phyloP scores from a whole-genome alignment of 2,329 filamentous ascomycete species.

The Fusarium nelsonii region DNA sequence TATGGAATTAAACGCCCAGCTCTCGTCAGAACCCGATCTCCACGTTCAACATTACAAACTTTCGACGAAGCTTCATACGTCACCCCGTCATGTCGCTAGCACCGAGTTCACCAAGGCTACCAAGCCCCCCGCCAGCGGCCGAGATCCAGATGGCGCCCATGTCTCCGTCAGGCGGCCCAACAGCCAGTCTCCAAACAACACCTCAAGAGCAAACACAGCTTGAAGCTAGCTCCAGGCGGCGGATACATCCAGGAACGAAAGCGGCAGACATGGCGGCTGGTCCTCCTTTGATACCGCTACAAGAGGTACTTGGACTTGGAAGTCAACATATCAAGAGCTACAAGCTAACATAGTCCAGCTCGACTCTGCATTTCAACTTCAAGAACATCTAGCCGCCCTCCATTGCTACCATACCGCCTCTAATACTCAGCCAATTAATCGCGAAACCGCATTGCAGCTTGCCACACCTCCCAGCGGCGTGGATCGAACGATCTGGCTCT shows the following conservation, averaged over 20 bases:
- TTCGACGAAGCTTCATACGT: conserved; percentile 18
- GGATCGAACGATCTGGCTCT: conserved; percentile 93
- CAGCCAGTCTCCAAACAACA: conserved; percentile 67
- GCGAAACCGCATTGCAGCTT: conserved; percentile 79
- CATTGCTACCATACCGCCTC: conserved; percentile 82
- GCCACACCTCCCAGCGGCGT: conserved; percentile 84
- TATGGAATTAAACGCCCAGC: conserved; percentile 34
- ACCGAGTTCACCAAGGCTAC: conserved; percentile 89
- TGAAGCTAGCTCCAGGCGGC: conserved; percentile 80
- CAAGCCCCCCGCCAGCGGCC: conserved; percentile 92
- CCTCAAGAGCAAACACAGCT: conserved; percentile 73
- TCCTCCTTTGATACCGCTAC: conserved; percentile 86
- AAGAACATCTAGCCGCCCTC: conserved; percentile 94
- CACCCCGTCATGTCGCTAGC: conserved; percentile 64
- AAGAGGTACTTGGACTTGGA: conserved; percentile 70
- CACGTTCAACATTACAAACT: conserved; percentile 28
- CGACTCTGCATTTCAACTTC: conserved; percentile 95
- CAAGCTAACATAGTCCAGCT: conserved; percentile 68
- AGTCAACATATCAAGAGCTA: not conserved
- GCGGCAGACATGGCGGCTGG: conserved; percentile 93
- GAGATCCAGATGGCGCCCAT: conserved; percentile 91
- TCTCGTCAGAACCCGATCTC: conserved; percentile 21
- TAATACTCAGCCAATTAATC: conserved; percentile 78
- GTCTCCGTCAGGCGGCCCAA: conserved; percentile 73
- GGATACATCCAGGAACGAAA: conserved; percentile 93